These are phyloP conservation scores for Albatrellus ellisii DNA, from an alignment of 768 basidiomycete species.

Conservation along the genomic window DNA sequence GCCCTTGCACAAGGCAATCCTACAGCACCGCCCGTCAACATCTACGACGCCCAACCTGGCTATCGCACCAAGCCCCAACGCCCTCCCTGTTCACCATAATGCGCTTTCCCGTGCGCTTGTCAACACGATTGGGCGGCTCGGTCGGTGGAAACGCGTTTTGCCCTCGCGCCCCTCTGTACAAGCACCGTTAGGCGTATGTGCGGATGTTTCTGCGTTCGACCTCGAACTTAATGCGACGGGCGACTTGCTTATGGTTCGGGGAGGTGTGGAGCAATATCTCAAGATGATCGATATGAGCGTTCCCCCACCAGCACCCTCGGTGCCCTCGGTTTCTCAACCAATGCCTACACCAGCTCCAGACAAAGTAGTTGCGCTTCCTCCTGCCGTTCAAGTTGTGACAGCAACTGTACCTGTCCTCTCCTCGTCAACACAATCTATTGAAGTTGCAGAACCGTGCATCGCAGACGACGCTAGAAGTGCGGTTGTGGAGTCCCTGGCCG, in stretches of 20 bases:
- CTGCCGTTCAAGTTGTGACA: not conserved
- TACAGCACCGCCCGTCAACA: constrained; percentile 30
- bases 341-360: constrained; percentile 1
- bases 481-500: not conserved
- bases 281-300: constrained; percentile 32
- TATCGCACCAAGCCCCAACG: constrained; percentile 27
- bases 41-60: constrained; percentile 19
- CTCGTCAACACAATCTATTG: not conserved
- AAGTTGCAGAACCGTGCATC: not conserved
- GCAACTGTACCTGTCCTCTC: not conserved
- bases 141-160: constrained; percentile 71
- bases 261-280: constrained; percentile 55
- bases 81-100: constrained; percentile 43
- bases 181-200: constrained; percentile 18
- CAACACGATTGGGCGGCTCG: constrained; percentile 72
- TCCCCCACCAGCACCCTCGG: constrained; percentile 8
- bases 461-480: not conserved
- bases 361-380: not conserved
- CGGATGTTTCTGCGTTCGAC: constrained; percentile 58
- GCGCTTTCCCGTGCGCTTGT: constrained; percentile 65
- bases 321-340: constrained; percentile 4
- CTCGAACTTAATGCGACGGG: constrained; percentile 46
- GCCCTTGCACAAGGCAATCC: constrained; percentile 37
- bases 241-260: constrained; percentile 47
- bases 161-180: constrained; percentile 31